phyloP scores from a whole-genome alignment of 495 filamentous ascomycete species.

The Aspergillus olivimuriae region DNA sequence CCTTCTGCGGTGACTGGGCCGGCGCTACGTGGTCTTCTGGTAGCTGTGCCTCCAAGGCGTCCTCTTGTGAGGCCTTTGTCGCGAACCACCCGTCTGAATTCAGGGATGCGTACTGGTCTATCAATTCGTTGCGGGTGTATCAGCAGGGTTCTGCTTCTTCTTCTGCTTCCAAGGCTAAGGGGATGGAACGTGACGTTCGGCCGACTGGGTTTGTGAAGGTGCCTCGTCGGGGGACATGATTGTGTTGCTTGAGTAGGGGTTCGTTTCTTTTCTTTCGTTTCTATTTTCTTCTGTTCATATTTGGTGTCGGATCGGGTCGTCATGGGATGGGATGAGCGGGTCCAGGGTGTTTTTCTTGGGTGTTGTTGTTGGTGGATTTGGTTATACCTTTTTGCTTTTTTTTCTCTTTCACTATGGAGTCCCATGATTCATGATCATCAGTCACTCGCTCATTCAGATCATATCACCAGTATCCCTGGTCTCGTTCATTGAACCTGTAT shows the following conservation, averaged over 20 bases:
- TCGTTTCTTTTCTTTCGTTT: not conserved
- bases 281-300: not conserved
- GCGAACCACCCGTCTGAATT: constrained; percentile 57
- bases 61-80: constrained; percentile 55
- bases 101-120: constrained; percentile 57
- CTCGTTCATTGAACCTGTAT: no score
- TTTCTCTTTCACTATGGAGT: no score
- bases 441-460: no score
- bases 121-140: constrained; percentile 61
- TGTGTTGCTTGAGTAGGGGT: not conserved
- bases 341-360: no score
- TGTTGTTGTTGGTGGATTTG: no score
- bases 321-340: not conserved
- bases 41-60: constrained; percentile 29
- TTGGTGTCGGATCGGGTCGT: not conserved
- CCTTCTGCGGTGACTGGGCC: constrained; percentile 64
- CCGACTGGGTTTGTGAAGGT: not conserved
- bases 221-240: not conserved
- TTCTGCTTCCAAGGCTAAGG: not conserved
- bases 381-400: no score
- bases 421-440: no score
- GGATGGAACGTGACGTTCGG: not conserved
- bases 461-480: no score
- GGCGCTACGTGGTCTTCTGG: constrained; percentile 35
- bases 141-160: constrained; percentile 9